These are phyloP conservation scores for Cutaneotrichosporon daszewskae DNA, from an alignment of 1,284 basidiomycete genomes.

Conservation along the genomic window DNA sequence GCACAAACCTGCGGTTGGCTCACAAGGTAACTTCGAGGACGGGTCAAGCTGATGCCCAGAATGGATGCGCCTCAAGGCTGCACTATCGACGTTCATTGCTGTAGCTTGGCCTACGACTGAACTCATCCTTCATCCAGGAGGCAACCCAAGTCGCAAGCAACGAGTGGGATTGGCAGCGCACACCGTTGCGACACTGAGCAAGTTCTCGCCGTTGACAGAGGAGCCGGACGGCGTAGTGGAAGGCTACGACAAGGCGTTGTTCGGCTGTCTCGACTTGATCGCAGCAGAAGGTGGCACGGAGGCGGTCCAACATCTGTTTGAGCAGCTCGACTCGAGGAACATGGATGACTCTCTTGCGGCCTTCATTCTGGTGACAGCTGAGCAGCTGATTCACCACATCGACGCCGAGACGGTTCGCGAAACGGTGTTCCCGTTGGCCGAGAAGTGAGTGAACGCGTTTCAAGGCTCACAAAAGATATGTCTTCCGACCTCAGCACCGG, in stretches of 20 bases:
- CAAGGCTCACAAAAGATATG: constrained; percentile 20
- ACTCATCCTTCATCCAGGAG: constrained; percentile 11
- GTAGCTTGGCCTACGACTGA: constrained; percentile 21
- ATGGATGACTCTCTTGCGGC: constrained; percentile 13
- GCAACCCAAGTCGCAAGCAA: constrained; percentile 4
- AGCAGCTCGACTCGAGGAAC: neutral
- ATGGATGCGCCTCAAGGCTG: constrained; percentile 23
- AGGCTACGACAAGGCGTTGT: constrained; percentile 25
- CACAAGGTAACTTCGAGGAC: neutral
- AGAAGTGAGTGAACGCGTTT: constrained; percentile 17
- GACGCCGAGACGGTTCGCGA: constrained; percentile 16
- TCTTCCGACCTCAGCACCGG: constrained; percentile 17
- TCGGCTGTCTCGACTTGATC: constrained; percentile 31
- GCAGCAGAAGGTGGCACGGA: constrained; percentile 14
- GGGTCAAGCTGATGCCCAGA: constrained; percentile 2
- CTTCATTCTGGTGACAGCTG: constrained; percentile 23
- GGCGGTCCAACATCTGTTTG: constrained; percentile 4
- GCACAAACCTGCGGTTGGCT: constrained; percentile 1
- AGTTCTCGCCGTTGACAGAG: constrained; percentile 20
- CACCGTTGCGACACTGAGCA: constrained; percentile 20
- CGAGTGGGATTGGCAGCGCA: constrained; percentile 9
- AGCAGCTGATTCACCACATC: constrained; percentile 28
- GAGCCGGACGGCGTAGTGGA: constrained; percentile 15
- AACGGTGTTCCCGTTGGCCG: constrained; percentile 20
- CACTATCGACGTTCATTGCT: constrained; percentile 21